Evolutionary conservation across 2,329 filamentous ascomycete genomes (phyloP), one percentile per base, ranked within the genome.

Genomic region (Aspergillus clavatus): DNA sequence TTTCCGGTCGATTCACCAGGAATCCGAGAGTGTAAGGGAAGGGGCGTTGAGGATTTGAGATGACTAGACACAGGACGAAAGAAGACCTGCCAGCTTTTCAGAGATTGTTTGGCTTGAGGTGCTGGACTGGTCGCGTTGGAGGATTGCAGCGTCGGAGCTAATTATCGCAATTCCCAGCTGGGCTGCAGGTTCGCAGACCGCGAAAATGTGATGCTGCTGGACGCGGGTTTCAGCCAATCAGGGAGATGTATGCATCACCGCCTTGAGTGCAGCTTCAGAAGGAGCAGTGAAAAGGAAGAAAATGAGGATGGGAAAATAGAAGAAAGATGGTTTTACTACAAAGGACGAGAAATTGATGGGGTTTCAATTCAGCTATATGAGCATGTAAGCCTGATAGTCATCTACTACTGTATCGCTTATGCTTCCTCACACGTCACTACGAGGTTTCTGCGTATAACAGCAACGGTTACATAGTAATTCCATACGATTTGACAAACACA

Each of bases 161-260:
- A 28, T 31, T 38, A 35, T 50, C 44, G 39, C 53, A 47, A 47
- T 45, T 40, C 38, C 29, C 47, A 46, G 44, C 21, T 16, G n/a
- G n/a, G n/a, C 21, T 40, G 26, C 42, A 42, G 39, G 39, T 29
- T 31, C 42, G 23, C 40, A 44, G 42, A 47, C 50, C 54, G 55
- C 61, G 63, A 66, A 66, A 66, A 66, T 66, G 61, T 60, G 59
- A 62, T 53, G 57, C 51, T 59, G 56, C 50, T 50, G 51, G 53
- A 46, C 50, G 43, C 41, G 28, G 42, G 12, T 24, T 12, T 31
- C 4, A 21, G 16, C 61, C 60, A 65, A 65, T 65, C 46, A 60
- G n/a, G 7, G 7, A 2, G 3, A 7, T n/a, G 1, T 1, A 1
- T 16, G 0, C 0, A 33, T 54, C 54, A 64, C 62, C 62, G 63